A percentile compares a stretch with the other conserved stretches of the same genome.
Evolutionary conservation across 2,329 filamentous ascomycete genomes (phyloP).

Genomic region (Alternaria incomplexa): DNA sequence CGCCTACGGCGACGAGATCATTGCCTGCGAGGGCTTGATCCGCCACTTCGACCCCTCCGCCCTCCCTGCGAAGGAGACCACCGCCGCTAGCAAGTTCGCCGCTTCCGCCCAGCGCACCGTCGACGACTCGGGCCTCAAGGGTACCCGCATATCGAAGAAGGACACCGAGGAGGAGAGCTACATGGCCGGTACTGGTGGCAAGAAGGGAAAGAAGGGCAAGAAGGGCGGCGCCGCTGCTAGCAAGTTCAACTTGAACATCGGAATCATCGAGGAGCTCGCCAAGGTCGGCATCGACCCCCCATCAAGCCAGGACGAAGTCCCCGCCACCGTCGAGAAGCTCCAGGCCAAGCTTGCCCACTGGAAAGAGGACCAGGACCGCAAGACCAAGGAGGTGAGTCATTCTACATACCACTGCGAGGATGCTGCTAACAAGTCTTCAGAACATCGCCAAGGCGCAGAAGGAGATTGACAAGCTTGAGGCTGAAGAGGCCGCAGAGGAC

Average conservation of each 20-base stretch:
- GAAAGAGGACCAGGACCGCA: constrained; percentile 86
- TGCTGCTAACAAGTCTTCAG: constrained; percentile 55
- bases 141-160: constrained; percentile 82
- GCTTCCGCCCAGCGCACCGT: constrained; percentile 83
- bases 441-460: constrained; percentile 97
- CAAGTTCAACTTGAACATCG: constrained; percentile 86
- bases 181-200: constrained; percentile 72
- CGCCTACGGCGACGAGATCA: constrained; percentile 91
- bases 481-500: constrained; percentile 67
- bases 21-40: constrained; percentile 84
- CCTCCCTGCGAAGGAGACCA: constrained; percentile 66
- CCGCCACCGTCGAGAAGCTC: constrained; percentile 82
- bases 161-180: constrained; percentile 88
- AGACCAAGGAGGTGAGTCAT: constrained; percentile 83
- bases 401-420: background rate
- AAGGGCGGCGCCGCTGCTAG: constrained; percentile 70
- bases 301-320: constrained; percentile 82
- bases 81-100: constrained; percentile 68
- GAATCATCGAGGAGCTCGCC: constrained; percentile 87
- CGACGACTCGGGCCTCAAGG: constrained; percentile 83
- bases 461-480: constrained; percentile 84
- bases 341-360: constrained; percentile 89
- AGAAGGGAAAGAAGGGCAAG: constrained; percentile 89
- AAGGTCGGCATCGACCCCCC: constrained; percentile 87
- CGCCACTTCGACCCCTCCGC: constrained; percentile 85